Evolutionary conservation across 2,329 filamentous ascomycete genomes (phyloP).

Genomic region (Tolypocladium album): DNA sequence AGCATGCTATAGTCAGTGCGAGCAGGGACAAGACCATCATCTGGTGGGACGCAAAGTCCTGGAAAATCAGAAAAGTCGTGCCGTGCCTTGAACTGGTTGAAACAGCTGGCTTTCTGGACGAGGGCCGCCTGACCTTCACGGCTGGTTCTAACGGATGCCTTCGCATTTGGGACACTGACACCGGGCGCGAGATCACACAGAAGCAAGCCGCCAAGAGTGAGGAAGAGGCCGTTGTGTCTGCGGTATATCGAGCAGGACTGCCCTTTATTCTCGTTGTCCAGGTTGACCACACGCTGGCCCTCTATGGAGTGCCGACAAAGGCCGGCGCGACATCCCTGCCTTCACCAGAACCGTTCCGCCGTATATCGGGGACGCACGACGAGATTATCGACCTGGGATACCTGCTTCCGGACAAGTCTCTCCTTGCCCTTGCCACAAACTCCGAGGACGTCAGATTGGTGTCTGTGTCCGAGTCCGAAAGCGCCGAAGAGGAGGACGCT

Average conservation of each 20-base stretch:
- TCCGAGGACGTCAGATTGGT: conserved; percentile 87
- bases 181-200: conserved; percentile 67
- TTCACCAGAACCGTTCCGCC: conserved; percentile 47
- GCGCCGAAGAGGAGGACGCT: conserved; percentile 8
- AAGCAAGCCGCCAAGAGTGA: conserved; percentile 55
- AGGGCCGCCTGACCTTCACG: conserved; percentile 65
- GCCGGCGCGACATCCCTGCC: conserved; percentile 21
- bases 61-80: conserved; percentile 72
- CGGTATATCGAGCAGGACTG: conserved; percentile 54
- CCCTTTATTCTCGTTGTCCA: conserved; percentile 73
- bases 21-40: conserved; percentile 91
- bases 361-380: conserved; percentile 93
- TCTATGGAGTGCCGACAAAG: conserved; percentile 47
- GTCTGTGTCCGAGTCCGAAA: conserved; percentile 44
- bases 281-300: conserved; percentile 75
- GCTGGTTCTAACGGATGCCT: conserved; percentile 76
- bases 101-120: conserved; percentile 65
- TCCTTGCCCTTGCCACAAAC: conserved; percentile 88
- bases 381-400: conserved; percentile 94
- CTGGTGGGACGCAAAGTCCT: conserved; percentile 78
- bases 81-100: conserved; percentile 82
- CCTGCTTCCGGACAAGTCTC: conserved; percentile 65
- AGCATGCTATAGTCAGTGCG: conserved; percentile 69
- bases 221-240: conserved; percentile 58
- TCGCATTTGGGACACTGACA: conserved; percentile 71